Base-by-base conservation (phyloP, 495 filamentous ascomycete species). In the Astrothelium macrocarpum region DNA sequence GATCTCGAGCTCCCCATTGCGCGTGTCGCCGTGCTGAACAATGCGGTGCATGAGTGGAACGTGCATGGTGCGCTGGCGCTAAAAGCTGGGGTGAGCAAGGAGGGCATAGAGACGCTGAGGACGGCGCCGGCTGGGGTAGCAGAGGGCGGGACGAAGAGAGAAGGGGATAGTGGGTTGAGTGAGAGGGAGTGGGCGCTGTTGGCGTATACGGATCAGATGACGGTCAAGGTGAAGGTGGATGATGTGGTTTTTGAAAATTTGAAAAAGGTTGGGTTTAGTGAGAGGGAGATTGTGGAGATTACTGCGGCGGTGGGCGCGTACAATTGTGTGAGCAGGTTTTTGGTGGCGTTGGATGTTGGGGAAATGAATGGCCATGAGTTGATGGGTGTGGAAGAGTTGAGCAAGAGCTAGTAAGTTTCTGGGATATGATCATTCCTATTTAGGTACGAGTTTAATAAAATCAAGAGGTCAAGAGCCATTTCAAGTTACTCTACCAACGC, bases 321-420 rank as follows among this genome's bases (percentile, higher is more conserved):
- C 71, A 95, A 95, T 71, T 91, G 88, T 73, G 90, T 96, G 12
- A 90, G 87, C 67, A 79, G 90, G 58, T 93, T 95, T 68, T 74
- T 95, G 66, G 90, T 95, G 32, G 90, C 90, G 23, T 71, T 96
- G 66, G 87, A 93, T 76, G 89, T 91, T 78, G 84, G 83, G 23
- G 84, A 87, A 72, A 79, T 76, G 70, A 84, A 83, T 68, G 66
- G 66, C 11, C 67, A 66, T 58, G 56, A 43, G 59, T 65, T 71
- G 67, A 59, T 61, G 59, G 65, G 59, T 39, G 59, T 60, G 29
- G 59, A 60, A 12, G 59, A 60, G 28, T 31, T 60, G 31, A 60
- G 59, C n/a, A 60, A 60, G 10, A 20, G 20, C 5, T 49, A 49
- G 45, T 12, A 49, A 42, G 36, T 9, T 42, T 42, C n/a, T n/a